Base-by-base conservation (phyloP, 768 basidiomycete species). In the Dioszegia crocea region DNA sequence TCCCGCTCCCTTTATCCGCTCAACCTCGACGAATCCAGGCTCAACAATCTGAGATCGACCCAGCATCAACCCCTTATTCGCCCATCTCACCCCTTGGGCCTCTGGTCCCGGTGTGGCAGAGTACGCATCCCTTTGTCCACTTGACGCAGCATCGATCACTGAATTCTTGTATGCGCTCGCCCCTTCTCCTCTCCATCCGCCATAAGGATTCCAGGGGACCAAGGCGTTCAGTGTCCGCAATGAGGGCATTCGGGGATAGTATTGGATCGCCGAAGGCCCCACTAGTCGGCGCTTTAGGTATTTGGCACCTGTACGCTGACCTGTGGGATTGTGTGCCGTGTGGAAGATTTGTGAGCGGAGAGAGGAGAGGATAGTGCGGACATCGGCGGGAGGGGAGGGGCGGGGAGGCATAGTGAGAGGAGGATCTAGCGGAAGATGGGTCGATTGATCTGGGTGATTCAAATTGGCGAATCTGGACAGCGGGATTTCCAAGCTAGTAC, bases 251-350 rank as follows among this genome's bases (percentile, higher is more conserved):
- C n/a, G 21, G 44, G 56, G 60, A 44, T 70, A 70, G 79, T 97
- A 97, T 4, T 83, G 79, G 63, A 87, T 73, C 86, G 96, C 88
- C 26, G 89, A 83, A 0, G 91, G 91, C 0, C 93, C 94, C 0
- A 86, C 84, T 33, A 97, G 83, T 17, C 87, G 82, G 14, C 83
- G 81, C 19, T 87, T 85, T 45, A 97, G 84, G 79, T 94, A 91
- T 79, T 97, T 97, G 26, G 91, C 87, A 17, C 94, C 94, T 0
- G 88, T 92, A 17, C 93, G 86, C 14, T 84, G 74, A 26, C 83
- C 83, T 2, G 82, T 82, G 0, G 93, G 93, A 78, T 97, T 97
- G 79, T 88, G 91, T 3, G 87, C 81, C 9, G 90, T 94, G 71
- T 91, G 84, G 71, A 97, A 94, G 53, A 97, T 83, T 24, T 62